Evolutionary conservation across 2,329 filamentous ascomycete species (phyloP).

Genomic region (Diaporthe ampelina): DNA sequence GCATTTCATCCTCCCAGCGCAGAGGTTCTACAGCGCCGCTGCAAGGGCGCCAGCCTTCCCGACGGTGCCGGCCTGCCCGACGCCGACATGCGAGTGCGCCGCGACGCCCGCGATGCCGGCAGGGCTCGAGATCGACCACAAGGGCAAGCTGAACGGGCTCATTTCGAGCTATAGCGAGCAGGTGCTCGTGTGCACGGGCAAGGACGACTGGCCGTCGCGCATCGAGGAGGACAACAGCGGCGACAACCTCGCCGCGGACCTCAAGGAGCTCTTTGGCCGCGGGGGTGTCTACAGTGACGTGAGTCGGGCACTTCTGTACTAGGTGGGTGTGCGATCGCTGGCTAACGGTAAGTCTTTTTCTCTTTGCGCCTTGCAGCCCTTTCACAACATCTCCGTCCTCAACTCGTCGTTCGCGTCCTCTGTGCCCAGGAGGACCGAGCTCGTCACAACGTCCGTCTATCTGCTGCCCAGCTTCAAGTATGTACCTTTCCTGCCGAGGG

Average conservation of each 20-base stretch:
- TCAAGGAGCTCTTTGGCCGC: conserved; percentile 78
- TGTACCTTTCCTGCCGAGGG: conserved; percentile 77
- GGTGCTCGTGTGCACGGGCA: conserved; percentile 85
- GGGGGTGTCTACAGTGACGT: conserved; percentile 78
- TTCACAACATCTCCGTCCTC: conserved; percentile 83
- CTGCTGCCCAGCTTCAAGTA: conserved; percentile 89
- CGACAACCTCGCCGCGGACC: conserved; percentile 76
- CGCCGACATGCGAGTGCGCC: conserved; percentile 83
- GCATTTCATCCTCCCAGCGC: background rate
- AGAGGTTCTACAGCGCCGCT: conserved; percentile 34
- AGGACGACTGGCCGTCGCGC: conserved; percentile 82
- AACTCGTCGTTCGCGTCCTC: conserved; percentile 81
- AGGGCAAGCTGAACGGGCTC: conserved; percentile 78
- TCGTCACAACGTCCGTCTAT: conserved; percentile 75
- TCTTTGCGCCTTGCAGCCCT: conserved; percentile 72
- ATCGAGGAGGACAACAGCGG: conserved; percentile 85
- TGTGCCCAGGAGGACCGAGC: conserved; percentile 57
- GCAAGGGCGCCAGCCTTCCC: conserved; percentile 51
- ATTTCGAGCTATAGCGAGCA: conserved; percentile 87
- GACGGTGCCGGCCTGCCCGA: conserved; percentile 73
- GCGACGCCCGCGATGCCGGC: conserved; percentile 73
- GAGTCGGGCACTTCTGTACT: conserved; percentile 49
- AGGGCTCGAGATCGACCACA: conserved; percentile 81
- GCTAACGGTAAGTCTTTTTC: conserved; percentile 52
- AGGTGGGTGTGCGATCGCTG: conserved; percentile 37